Percentiles rank a stretch among this genome's conserved stretches.
phyloP scores from a whole-genome alignment of 345 rosid species.

The Murraya koenigii region DNA sequence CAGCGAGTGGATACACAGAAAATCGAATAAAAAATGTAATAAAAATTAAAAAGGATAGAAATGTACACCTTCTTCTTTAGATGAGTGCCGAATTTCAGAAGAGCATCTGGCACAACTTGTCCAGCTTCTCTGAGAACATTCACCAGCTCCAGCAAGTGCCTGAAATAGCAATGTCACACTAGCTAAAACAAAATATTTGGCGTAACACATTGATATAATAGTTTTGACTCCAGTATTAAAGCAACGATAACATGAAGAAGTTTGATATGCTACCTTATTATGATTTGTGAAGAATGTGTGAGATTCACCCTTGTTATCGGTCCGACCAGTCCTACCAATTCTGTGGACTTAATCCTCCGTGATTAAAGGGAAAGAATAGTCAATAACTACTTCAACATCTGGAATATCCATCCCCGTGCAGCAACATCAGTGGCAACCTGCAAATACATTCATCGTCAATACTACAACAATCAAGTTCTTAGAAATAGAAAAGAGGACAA shows the following conservation, averaged over 20 bases:
- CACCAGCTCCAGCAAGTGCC: conserved; percentile 95
- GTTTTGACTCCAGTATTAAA: not conserved
- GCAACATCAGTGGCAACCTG: conserved; percentile 99
- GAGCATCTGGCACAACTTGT: conserved; percentile 78
- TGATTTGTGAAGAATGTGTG: conserved; percentile 90
- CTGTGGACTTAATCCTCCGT: conserved; percentile 95
- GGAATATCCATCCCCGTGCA: conserved; percentile 93
- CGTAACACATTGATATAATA: not conserved
- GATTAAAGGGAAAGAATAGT: conserved; percentile 89
- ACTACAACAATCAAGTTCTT: not conserved
- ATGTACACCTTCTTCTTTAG: conserved; percentile 81
- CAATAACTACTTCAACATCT: conserved; percentile 93
- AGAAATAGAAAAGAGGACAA: not conserved
- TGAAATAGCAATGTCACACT: conserved; percentile 20
- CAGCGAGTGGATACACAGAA: not conserved
- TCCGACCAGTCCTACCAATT: conserved; percentile 96
- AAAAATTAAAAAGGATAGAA: not conserved
- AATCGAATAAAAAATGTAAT: too few relatives aligned
- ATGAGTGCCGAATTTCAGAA: conserved; percentile 89
- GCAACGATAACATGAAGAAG: not conserved
- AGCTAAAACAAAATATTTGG: not conserved
- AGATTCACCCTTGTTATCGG: conserved; percentile 95
- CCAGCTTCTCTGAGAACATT: conserved; percentile 90
- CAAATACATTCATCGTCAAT: not conserved
- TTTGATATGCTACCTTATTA: conserved; percentile 58